A percentile compares a stretch with the other conserved stretches of the same genome.
phyloP scores from a whole-genome alignment of 768 basidiomycete species.

The Dacryopinax primogenitus region DNA sequence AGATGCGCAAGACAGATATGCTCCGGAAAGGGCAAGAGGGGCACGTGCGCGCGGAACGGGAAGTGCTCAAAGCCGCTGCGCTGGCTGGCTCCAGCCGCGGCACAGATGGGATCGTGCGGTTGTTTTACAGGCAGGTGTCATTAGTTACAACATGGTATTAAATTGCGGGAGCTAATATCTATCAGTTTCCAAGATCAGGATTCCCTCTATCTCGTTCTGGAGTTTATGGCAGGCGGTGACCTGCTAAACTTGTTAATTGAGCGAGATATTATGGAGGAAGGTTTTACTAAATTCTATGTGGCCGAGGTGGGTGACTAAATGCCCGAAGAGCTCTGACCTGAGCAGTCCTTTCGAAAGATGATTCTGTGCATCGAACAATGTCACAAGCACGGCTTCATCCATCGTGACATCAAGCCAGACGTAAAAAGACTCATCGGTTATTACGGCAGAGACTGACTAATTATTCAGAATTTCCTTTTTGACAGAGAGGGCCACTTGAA shows the following conservation, averaged over 20 bases:
- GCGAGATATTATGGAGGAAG: constrained; percentile 78
- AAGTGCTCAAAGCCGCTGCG: constrained; percentile 83
- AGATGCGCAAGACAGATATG: constrained; percentile 85
- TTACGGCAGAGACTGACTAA: constrained; percentile 21
- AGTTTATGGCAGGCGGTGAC: constrained; percentile 95
- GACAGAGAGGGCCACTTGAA: constrained; percentile 86
- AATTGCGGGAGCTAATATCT: background rate
- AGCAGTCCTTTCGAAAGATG: constrained; percentile 48
- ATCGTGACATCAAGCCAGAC: constrained; percentile 95
- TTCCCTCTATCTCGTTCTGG: constrained; percentile 85
- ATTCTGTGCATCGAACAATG: constrained; percentile 85
- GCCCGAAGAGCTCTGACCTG: background rate
- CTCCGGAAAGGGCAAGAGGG: constrained; percentile 94
- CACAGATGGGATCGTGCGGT: constrained; percentile 86
- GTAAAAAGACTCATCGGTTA: constrained; percentile 32
- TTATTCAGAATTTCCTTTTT: constrained; percentile 79
- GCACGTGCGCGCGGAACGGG: constrained; percentile 90
- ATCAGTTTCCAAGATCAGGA: constrained; percentile 79
- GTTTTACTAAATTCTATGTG: constrained; percentile 85
- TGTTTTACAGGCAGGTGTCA: constrained; percentile 50
- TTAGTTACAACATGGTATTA: constrained; percentile 15
- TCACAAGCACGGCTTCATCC: constrained; percentile 91
- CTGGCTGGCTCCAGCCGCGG: constrained; percentile 57
- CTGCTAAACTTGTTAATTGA: constrained; percentile 92
- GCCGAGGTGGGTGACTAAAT: constrained; percentile 59